Evolutionary conservation across 1,139 yeast genomes (phyloP).

Genomic region (Citeromyces hawaiiensis): DNA sequence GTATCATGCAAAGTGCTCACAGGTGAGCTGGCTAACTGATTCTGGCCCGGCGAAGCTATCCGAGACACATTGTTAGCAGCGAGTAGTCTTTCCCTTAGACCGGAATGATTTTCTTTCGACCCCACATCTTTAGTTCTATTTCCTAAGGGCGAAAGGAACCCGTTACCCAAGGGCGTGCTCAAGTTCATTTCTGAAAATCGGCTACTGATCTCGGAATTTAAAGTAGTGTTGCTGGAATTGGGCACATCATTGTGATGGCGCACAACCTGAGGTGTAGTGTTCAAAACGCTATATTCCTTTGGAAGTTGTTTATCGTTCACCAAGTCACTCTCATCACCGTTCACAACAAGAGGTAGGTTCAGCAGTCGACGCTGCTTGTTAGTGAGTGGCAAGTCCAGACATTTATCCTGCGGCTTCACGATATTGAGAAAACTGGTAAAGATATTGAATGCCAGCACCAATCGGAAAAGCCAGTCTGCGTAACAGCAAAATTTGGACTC

Average conservation of each 20-base stretch:
- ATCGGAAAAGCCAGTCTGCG: conserved; percentile 6
- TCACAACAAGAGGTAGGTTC: conserved; percentile 11
- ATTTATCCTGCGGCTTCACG: conserved; percentile 17
- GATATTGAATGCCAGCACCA: conserved; percentile 10
- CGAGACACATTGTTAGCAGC: not conserved
- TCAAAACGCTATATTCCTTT: not conserved
- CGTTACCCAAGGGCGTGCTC: not conserved
- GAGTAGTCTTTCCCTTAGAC: not conserved
- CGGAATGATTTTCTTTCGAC: not conserved
- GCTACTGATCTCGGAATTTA: not conserved
- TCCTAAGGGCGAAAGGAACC: not conserved
- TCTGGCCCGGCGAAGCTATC: not conserved
- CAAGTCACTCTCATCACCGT: not conserved
- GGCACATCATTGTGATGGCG: not conserved
- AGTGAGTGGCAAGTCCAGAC: conserved; percentile 17
- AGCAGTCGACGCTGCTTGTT: conserved; percentile 16
- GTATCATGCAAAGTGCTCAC: not conserved
- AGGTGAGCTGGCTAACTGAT: not conserved
- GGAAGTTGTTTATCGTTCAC: not conserved
- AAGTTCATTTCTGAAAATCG: not conserved
- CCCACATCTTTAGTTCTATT: not conserved
- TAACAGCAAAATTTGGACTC: conserved; percentile 6
- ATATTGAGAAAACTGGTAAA: conserved; percentile 10
- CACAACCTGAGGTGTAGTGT: not conserved
- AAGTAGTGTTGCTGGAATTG: not conserved